Evolutionary conservation across 2,329 filamentous ascomycete genomes (phyloP).

Genomic region (Esteya vermicola): DNA sequence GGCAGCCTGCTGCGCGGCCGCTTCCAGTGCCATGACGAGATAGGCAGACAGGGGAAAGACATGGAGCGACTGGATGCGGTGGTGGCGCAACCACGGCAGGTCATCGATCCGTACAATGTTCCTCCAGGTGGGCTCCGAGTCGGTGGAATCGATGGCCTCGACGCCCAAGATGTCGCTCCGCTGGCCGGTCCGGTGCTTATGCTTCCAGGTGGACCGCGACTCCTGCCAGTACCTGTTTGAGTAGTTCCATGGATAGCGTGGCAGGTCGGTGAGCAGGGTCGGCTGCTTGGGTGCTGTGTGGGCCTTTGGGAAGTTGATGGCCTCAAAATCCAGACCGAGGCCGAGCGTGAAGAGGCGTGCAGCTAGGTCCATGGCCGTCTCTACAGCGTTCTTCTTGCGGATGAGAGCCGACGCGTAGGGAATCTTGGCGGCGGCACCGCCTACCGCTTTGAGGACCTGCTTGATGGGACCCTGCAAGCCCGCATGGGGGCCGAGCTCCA

Average conservation of each 20-base stretch:
- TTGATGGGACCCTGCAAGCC: slow-evolving; percentile 35
- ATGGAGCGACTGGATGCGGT: slow-evolving; percentile 39
- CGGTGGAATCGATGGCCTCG: slow-evolving; percentile 26
- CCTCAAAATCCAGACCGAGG: slow-evolving; percentile 24
- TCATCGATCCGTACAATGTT: slow-evolving; percentile 32
- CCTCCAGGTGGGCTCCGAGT: slow-evolving; percentile 32
- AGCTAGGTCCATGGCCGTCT: slow-evolving; percentile 27
- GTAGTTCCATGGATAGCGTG: slow-evolving; percentile 30
- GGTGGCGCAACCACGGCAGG: slow-evolving; percentile 43
- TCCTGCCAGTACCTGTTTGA: slow-evolving; percentile 32
- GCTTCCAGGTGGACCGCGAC: slow-evolving; percentile 25
- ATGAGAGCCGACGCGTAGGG: slow-evolving; percentile 32
- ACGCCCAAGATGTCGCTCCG: slow-evolving; percentile 29
- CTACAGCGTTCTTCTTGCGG: slow-evolving; percentile 34
- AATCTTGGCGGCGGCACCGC: slow-evolving; percentile 20
- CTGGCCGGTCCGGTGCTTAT: slow-evolving; percentile 8
- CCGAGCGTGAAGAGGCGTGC: slow-evolving; percentile 31
- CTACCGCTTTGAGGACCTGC: slow-evolving; percentile 30
- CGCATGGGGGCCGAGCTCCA: slow-evolving; percentile 36
- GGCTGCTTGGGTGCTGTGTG: background rate
- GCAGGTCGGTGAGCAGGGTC: slow-evolving; percentile 2
- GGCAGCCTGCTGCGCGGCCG: slow-evolving; percentile 21
- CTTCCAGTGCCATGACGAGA: slow-evolving; percentile 35
- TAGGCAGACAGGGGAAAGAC: slow-evolving; percentile 42
- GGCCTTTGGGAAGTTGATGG: slow-evolving; percentile 27